These are phyloP conservation scores for Lipomyces yamanashiensis DNA, from an alignment of 805 yeast species.

Conservation along the genomic window DNA sequence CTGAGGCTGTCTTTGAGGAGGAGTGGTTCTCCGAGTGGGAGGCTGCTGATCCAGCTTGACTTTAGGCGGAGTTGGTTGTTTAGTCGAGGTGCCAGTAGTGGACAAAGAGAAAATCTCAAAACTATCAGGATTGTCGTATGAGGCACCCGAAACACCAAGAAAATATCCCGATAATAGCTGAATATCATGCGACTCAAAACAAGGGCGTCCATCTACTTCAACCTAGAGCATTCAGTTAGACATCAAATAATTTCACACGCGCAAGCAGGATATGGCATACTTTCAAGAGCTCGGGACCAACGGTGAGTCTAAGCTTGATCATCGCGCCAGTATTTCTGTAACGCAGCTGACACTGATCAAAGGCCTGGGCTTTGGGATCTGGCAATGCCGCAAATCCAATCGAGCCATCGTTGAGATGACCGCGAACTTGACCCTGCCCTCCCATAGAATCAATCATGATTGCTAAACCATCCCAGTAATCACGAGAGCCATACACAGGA, in stretches of 20 bases:
- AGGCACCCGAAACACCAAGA: conserved; percentile 46
- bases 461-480: conserved; percentile 50
- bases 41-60: conserved; percentile 4
- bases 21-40: not conserved
- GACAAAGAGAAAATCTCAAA: conserved; percentile 31
- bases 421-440: conserved; percentile 44
- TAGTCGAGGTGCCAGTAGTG: conserved; percentile 25
- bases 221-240: conserved; percentile 34
- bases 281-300: conserved; percentile 42
- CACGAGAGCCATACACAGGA: conserved; percentile 47
- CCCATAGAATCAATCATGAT: conserved; percentile 47
- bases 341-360: conserved; percentile 45
- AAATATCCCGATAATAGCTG: conserved; percentile 44
- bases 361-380: conserved; percentile 43
- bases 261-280: conserved; percentile 1
- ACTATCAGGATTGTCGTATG: conserved; percentile 35
- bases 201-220: conserved; percentile 47
- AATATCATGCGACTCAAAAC: conserved; percentile 45
- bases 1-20: conserved; percentile 17
- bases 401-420: conserved; percentile 49
- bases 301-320: conserved; percentile 43
- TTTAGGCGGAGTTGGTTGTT: not conserved
- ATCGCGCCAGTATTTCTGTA: conserved; percentile 46
- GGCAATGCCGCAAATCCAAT: conserved; percentile 37
- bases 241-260: not conserved